phyloP scores from a whole-genome alignment of 441 rosid species.

The Jatropha multifida region DNA sequence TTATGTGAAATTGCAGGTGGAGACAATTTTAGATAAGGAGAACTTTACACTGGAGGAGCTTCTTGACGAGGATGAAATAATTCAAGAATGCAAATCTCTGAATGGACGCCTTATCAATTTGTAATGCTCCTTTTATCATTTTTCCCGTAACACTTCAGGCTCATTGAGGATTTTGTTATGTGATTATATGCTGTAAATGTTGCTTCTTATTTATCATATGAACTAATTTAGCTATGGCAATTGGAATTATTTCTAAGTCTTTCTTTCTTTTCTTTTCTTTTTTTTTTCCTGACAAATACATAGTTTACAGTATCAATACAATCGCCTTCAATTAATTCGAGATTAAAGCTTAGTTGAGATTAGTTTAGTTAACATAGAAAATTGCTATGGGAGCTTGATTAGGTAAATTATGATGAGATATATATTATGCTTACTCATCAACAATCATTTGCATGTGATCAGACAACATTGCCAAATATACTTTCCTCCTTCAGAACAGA shows the following conservation, averaged over 20 bases:
- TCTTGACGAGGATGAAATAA: constrained; percentile 95
- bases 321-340: neutral
- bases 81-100: constrained; percentile 96
- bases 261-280: neutral
- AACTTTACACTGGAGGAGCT: constrained; percentile 86
- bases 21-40: constrained; percentile 86
- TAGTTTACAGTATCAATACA: neutral
- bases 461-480: neutral
- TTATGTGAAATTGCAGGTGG: constrained; percentile 57
- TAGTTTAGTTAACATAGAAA: neutral
- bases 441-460: neutral
- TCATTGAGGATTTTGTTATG: neutral
- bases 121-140: constrained; percentile 41
- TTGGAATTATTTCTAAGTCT: neutral
- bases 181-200: neutral
- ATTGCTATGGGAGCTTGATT: neutral
- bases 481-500: neutral
- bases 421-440: neutral
- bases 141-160: neutral
- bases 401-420: neutral
- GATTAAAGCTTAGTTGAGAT: neutral
- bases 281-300: neutral
- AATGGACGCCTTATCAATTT: constrained; percentile 87
- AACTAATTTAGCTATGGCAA: neutral
- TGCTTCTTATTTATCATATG: neutral